These are phyloP conservation scores for Salix brachista DNA, from an alignment of 345 rosid genomes.

Conservation along the genomic window DNA sequence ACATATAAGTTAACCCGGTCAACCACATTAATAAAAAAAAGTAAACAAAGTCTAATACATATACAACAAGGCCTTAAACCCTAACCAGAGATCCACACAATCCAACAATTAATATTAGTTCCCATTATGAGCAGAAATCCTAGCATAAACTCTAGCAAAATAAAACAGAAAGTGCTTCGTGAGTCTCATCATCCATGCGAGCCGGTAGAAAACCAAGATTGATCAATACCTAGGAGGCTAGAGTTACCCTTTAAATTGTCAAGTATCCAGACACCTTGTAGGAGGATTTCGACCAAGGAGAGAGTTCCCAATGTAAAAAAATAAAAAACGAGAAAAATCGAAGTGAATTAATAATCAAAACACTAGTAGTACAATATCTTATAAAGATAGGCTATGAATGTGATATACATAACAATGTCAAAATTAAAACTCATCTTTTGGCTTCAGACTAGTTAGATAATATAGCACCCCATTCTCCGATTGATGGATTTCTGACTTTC, in stretches of 20 bases:
- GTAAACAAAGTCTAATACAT: not conserved
- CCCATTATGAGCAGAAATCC: too few relatives aligned
- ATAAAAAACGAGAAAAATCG: not conserved
- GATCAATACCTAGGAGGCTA: too few relatives aligned
- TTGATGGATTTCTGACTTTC: conserved; percentile 22
- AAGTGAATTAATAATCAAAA: not conserved
- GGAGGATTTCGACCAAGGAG: not conserved
- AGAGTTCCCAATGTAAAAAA: too few relatives aligned
- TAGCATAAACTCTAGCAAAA: too few relatives aligned
- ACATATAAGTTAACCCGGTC: fast-evolving
- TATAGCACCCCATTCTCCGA: conserved; percentile 21
- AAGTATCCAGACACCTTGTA: too few relatives aligned
- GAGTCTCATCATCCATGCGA: too few relatives aligned
- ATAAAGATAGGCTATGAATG: not conserved
- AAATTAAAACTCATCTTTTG: not conserved
- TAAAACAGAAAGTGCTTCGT: too few relatives aligned
- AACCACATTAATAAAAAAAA: too few relatives aligned
- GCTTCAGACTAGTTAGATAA: not conserved
- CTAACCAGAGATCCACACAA: not conserved
- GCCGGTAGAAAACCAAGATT: too few relatives aligned
- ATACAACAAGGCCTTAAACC: not conserved
- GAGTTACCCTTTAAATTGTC: too few relatives aligned
- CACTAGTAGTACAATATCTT: not conserved
- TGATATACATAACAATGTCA: not conserved
- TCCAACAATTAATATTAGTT: too few relatives aligned